Conservation (phyloP, 805 yeast genomes). For the Myxozyma monticola region DNA sequence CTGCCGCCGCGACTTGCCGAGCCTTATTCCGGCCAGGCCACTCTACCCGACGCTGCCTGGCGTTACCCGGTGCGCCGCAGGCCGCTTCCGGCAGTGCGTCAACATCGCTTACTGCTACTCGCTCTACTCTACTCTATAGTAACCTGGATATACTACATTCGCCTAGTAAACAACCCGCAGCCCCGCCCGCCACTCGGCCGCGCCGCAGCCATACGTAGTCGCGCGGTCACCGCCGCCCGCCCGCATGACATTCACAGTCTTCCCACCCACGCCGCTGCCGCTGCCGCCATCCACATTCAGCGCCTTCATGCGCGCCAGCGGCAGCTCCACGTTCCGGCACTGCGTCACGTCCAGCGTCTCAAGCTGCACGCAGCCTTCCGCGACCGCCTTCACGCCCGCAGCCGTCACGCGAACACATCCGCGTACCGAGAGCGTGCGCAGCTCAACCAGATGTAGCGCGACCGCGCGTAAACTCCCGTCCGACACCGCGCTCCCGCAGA, state of each 20-base stretch:
- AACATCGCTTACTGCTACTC: no score
- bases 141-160: not conserved
- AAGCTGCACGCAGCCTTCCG: constrained; percentile 57
- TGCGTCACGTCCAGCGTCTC: constrained; percentile 62
- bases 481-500: constrained; percentile 79
- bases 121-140: no score
- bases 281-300: not conserved
- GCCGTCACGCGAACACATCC: constrained; percentile 78
- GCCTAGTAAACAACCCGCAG: constrained; percentile 9
- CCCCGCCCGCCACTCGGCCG: constrained; percentile 10
- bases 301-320: constrained; percentile 1
- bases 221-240: constrained; percentile 16
- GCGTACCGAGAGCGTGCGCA: constrained; percentile 53
- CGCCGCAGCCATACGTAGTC: constrained; percentile 18
- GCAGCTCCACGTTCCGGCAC: constrained; percentile 54
- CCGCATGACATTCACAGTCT: not conserved
- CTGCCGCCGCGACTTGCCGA: no score
- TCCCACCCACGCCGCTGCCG: not conserved
- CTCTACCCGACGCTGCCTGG: no score
- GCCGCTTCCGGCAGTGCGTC: no score
- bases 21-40: no score
- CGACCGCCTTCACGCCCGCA: constrained; percentile 69
- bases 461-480: constrained; percentile 65
- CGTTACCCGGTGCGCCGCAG: no score
- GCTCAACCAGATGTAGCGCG: constrained; percentile 52